Conservation (phyloP, 1,139 yeast genomes). For the Yamadazyma triangularis region DNA sequence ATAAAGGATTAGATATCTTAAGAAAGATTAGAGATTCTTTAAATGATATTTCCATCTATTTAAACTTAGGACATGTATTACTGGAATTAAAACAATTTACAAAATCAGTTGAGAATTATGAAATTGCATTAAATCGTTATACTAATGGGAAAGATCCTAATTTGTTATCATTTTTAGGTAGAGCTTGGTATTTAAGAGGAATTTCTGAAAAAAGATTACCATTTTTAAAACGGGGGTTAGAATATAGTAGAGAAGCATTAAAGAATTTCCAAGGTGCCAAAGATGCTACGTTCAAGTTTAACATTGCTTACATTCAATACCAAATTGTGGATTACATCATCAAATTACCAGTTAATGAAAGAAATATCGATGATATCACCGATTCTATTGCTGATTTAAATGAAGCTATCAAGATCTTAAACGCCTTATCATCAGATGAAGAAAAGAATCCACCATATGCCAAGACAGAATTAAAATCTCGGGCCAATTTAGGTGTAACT, state of each 20-base stretch:
- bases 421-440: slow-evolving; percentile 48
- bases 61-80: slow-evolving; percentile 86
- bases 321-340: slow-evolving; percentile 83
- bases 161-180: slow-evolving; percentile 69
- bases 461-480: slow-evolving; percentile 70
- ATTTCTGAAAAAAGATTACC: slow-evolving; percentile 59
- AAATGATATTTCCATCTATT: slow-evolving; percentile 74
- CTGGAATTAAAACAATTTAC: slow-evolving; percentile 77
- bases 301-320: slow-evolving; percentile 79
- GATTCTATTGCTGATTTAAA: slow-evolving; percentile 54
- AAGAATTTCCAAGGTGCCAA: slow-evolving; percentile 35
- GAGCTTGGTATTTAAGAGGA: slow-evolving; percentile 90
- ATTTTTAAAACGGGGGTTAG: slow-evolving; percentile 58
- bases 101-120: slow-evolving; percentile 87
- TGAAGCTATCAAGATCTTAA: slow-evolving; percentile 58
- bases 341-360: slow-evolving; percentile 54
- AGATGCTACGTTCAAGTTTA: slow-evolving; percentile 52
- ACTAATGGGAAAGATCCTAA: slow-evolving; percentile 61
- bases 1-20: slow-evolving; percentile 78
- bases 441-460: slow-evolving; percentile 69
- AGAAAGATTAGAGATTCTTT: slow-evolving; percentile 88
- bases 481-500: slow-evolving; percentile 79
- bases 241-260: slow-evolving; percentile 57
- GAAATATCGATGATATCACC: slow-evolving; percentile 61
- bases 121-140: slow-evolving; percentile 67